Evolutionary conservation across 2,329 filamentous ascomycete genomes (phyloP), one percentile per base, ranked within the genome.

Genomic region (Coniella vitis): DNA sequence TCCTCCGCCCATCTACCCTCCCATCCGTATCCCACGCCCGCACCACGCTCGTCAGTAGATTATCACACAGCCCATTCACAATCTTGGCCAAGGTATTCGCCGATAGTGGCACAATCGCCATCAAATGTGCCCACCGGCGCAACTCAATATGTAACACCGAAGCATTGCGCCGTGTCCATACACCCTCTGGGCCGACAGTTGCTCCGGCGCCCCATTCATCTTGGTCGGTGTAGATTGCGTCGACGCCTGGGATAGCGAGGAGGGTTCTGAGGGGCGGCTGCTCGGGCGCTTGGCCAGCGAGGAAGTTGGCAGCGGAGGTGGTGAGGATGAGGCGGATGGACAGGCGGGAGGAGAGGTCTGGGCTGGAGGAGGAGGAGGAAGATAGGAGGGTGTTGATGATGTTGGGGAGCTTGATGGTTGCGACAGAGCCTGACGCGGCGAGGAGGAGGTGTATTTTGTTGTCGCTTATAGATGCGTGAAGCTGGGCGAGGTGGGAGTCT

Each of bases 61-160:
- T 84, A 60, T 95, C 89, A 38, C 81, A 83, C 54, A 94, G 74
- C 0, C 93, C 93, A 20, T 78, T 76, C 0, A 79, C 79, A 55
- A 97, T 79, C 68, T 95, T 95, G 7, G 90, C 91, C 61, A 97
- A 72, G 4, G 82, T 83, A 61, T 96, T 95, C 12, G 91, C 90
- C 48, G 81, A 86, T 52, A 96, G 66, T 0, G 91, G 91, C 9
- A 86, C 86, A 51, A 96, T 76, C 14, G 91, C 75, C 59, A 95
- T 73, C 3, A 94, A 60, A 63, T 95, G 78, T 1, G 89, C 88
- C 90, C 86, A 78, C 31, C 86, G 75, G 25, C 90, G 74, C 47
- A 96, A 70, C 65, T 95, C 88, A 57, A 98, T 97, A 62, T 98
- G 93, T 48, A 97, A 69, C 40, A 98, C 95, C 3, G 75, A 74